Evolutionary conservation across 208 protist species (phyloP).

Genomic region (Leishmania major): DNA sequence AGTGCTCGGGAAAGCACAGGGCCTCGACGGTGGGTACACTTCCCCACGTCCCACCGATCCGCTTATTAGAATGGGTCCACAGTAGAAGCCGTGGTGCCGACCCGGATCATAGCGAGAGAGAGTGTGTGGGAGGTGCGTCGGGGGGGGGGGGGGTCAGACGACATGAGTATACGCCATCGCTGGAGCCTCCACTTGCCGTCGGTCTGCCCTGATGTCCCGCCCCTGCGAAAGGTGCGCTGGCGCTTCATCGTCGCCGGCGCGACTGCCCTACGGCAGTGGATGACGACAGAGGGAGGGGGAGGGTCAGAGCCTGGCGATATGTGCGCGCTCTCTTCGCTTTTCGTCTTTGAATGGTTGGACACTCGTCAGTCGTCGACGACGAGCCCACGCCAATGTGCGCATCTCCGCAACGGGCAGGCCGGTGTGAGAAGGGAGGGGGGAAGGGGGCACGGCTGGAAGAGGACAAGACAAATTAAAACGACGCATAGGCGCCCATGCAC

Average conservation of each 20-base stretch:
- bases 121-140: not conserved
- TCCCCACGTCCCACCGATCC: not conserved
- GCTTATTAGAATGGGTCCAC: not conserved
- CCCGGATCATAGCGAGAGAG: not conserved
- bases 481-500: not conserved
- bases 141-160: not conserved
- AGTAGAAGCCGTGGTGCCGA: not conserved
- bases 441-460: not conserved
- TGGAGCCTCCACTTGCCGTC: not conserved
- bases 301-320: not conserved
- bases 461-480: too few relatives aligned
- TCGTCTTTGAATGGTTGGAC: not conserved
- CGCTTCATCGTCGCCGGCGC: not conserved
- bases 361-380: not conserved
- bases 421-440: not conserved
- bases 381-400: not conserved
- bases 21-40: not conserved
- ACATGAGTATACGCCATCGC: not conserved
- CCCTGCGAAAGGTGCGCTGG: not conserved
- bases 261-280: not conserved
- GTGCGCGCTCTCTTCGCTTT: not conserved
- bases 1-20: not conserved
- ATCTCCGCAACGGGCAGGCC: not conserved
- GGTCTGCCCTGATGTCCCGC: not conserved
- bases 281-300: not conserved